Evolutionary conservation across 192 early-diverging fungal species (phyloP).

Genomic region (Backusella morwellensis): DNA sequence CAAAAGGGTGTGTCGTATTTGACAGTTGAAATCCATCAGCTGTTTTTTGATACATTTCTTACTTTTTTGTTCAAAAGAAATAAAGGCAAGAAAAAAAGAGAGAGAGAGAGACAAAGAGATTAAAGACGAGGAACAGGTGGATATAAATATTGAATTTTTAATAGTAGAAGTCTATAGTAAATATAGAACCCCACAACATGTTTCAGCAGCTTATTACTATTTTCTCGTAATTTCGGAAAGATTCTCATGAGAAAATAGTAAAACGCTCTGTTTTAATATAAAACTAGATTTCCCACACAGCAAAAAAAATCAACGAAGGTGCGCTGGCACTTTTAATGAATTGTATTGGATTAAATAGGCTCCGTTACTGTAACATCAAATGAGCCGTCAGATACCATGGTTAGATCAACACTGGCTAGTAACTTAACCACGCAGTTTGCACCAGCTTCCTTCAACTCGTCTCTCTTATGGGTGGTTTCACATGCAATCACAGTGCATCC

Average conservation of each 20-base stretch:
- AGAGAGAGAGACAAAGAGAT: background rate
- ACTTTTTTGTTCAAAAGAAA: background rate
- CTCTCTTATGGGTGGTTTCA: slow-evolving; percentile 38
- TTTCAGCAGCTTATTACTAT: background rate
- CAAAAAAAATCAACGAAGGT: background rate
- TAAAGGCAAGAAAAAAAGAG: background rate
- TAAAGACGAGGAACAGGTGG: background rate
- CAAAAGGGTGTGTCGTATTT: background rate
- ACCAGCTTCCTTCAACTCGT: slow-evolving; percentile 42
- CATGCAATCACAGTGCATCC: slow-evolving; percentile 41
- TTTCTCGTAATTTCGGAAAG: too few species aligned
- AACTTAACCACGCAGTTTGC: slow-evolving; percentile 38
- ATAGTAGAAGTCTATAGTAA: background rate
- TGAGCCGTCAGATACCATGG: slow-evolving; percentile 32
- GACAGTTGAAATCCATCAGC: slow-evolving; percentile 4
- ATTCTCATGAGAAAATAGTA: too few species aligned
- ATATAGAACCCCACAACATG: background rate
- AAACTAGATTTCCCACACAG: background rate
- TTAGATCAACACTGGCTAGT: slow-evolving; percentile 39
- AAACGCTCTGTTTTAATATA: background rate
- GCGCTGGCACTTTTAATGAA: background rate
- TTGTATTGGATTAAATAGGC: slow-evolving; percentile 2
- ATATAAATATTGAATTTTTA: background rate
- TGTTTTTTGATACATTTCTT: slow-evolving; percentile 12
- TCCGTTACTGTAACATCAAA: slow-evolving; percentile 29